Evolutionary conservation across 2,329 filamentous ascomycete genomes (phyloP), one percentile per base, ranked within the genome.

Genomic region (Teratosphaeria epicoccoides): DNA sequence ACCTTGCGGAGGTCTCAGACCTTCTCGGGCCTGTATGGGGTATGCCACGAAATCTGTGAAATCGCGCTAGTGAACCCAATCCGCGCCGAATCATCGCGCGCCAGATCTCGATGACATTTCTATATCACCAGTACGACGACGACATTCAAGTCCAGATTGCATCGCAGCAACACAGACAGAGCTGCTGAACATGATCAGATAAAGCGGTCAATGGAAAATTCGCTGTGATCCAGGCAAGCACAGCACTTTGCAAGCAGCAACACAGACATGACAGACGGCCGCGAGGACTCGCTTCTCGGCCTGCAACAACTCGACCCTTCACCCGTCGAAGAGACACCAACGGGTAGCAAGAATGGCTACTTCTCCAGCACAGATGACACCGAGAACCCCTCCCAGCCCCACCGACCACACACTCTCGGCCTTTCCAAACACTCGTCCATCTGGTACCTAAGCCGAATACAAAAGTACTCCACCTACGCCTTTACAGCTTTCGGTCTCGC

Each of bases 381-480:
- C 12, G 52, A 56, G 25, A 50, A 57, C 40, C 44, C 55, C 26
- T 40, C 53, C 49, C 26, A 54, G 43, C 47, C 51, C 28, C 7
- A 51, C 49, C 50, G 51, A 54, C 25, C 37, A 22, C 20, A 48
- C 52, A 48, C 70, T n/a, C 58, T 76, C 5, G 73, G 75, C 1
- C 73, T 90, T 22, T 84, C 84, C 44, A 77, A 81, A n/a, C 83
- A 82, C 62, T 81, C 83, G 7, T 77, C 85, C 52, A 81, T 87
- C 63, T 91, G 83, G 71, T 93, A 90, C 70, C 73, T 94, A 49
- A 78, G 78, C 4, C 81, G 86, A 46, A 76, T 93, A 29, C 93
- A 97, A 69, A 85, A 82, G 67, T 95, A 95, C 75, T 93, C 88
- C 1, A 88, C 86, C 59, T 94, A 95, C 72, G 82, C 86, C 58